These are phyloP conservation scores for Coemansia umbellata DNA, from an alignment of 192 early-diverging fungal genomes.

Conservation along the genomic window DNA sequence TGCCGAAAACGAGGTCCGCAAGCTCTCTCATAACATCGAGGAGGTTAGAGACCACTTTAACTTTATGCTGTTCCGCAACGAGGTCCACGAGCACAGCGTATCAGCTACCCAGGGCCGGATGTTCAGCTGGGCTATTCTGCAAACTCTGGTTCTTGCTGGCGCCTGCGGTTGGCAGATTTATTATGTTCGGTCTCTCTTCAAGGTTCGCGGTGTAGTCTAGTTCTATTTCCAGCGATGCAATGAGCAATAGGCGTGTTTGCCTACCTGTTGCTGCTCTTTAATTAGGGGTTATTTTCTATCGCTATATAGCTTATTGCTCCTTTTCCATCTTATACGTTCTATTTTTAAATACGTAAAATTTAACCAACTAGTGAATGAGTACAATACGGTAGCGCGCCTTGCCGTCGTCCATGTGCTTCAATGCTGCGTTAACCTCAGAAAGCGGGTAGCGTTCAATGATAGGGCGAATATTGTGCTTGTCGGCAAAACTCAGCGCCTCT, in stretches of 20 bases:
- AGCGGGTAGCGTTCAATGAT: constrained; percentile 64
- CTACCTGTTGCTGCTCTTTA: background rate
- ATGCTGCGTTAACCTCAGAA: constrained; percentile 56
- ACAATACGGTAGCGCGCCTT: constrained; percentile 68
- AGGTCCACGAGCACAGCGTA: constrained; percentile 46
- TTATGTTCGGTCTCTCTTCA: constrained; percentile 48
- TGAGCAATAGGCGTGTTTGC: background rate
- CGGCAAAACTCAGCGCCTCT: constrained; percentile 66
- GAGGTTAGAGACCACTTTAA: constrained; percentile 48
- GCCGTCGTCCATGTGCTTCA: constrained; percentile 53
- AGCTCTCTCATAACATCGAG: constrained; percentile 47
- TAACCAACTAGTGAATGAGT: no score
- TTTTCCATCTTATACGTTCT: no score
- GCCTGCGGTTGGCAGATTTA: constrained; percentile 52
- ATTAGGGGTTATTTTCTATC: background rate
- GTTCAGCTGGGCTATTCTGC: constrained; percentile 47
- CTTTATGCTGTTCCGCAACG: constrained; percentile 50
- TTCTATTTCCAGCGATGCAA: background rate
- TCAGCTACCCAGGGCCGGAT: constrained; percentile 40
- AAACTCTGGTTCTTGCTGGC: constrained; percentile 38
- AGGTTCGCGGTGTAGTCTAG: constrained; percentile 49
- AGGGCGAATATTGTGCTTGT: constrained; percentile 61
- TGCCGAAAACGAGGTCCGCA: constrained; percentile 42
- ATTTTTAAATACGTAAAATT: no score
- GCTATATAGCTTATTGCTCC: background rate